Evolutionary conservation across 1,139 yeast genomes (phyloP), one percentile per base, ranked within the genome.

Genomic region (Spathaspora jeffriesii): DNA sequence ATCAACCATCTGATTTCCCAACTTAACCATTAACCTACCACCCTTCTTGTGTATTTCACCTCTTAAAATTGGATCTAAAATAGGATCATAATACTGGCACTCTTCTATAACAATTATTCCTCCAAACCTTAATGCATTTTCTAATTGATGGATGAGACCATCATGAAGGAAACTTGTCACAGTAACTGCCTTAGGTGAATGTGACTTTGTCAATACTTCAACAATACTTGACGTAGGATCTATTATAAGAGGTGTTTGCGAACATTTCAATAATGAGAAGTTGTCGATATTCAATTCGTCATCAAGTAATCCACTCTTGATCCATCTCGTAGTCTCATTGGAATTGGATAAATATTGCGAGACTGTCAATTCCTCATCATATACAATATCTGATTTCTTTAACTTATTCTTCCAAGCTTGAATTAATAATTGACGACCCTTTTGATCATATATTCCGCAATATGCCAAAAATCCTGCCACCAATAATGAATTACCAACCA

Each of bases 71-170:
- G 85, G 73, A 49, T 81, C 81, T 20, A 92, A 60, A 11, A 88
- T 67, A 0, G 97, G 96, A 61, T 92, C 93, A 59, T 81, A 82
- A 55, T 77, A 70, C 59, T 92, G 97, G 3, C 92, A 90, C 64
- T 92, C 95, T 55, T 81, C 82, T 27, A 92, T 76, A 11, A 92
- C 61, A 9, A 92, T 69, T 0, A 79, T 60, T 4, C 90, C 91
- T 8, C 99, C 98, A 71, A 92, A 92, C 51, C 95, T 71, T 23
- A 92, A 63, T 0, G 96, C 85, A 59, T 90, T 87, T 60, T 90
- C 96, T 22, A 92, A 64, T 46, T 82, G 88, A 56, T 82, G 85
- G 4, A 79, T 62, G 61, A 85, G 88, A 0, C 85, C 79, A n/a
- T 78, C 79, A 56, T 87, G 89, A 45, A 86, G 63, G 59, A 91